These are phyloP conservation scores for Hamamelis virginiana DNA, from an alignment of 164 flowering plant species.

Conservation along the genomic window DNA sequence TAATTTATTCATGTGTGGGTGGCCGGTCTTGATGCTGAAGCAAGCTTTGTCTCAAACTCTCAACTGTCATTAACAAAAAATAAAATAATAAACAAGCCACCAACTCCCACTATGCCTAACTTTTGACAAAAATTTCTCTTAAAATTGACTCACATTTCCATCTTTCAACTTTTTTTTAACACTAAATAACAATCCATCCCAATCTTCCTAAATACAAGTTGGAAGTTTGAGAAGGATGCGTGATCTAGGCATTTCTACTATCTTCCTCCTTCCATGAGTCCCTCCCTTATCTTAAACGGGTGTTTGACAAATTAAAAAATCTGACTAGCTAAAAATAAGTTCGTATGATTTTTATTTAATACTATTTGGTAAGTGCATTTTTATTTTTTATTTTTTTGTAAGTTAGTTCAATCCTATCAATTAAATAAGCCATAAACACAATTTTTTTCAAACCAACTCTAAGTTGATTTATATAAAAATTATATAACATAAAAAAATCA, in stretches of 20 bases:
- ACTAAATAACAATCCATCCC: neutral
- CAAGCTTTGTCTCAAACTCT: constrained; percentile 5
- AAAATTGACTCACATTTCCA: neutral
- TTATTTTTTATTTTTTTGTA: no score
- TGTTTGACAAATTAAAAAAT: no score
- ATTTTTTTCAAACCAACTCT: no score
- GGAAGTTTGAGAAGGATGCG: neutral
- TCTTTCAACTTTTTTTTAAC: neutral
- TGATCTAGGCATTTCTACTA: neutral
- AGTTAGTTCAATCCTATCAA: no score
- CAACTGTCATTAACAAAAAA: no score
- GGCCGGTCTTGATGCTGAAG: neutral
- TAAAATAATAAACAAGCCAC: constrained; percentile 10
- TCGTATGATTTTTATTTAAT: no score
- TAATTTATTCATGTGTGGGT: constrained; percentile 12
- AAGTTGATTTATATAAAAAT: no score
- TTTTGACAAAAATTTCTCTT: constrained; percentile 15
- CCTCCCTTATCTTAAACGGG: no score
- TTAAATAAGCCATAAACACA: no score
- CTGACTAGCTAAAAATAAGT: no score
- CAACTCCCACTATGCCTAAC: constrained; percentile 22
- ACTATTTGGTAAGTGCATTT: no score
- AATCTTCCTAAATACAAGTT: neutral
- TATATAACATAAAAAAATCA: no score
- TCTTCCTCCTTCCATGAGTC: neutral